Evolutionary conservation across 164 flowering plant species (phyloP).

Genomic region (Hamamelis virginiana): DNA sequence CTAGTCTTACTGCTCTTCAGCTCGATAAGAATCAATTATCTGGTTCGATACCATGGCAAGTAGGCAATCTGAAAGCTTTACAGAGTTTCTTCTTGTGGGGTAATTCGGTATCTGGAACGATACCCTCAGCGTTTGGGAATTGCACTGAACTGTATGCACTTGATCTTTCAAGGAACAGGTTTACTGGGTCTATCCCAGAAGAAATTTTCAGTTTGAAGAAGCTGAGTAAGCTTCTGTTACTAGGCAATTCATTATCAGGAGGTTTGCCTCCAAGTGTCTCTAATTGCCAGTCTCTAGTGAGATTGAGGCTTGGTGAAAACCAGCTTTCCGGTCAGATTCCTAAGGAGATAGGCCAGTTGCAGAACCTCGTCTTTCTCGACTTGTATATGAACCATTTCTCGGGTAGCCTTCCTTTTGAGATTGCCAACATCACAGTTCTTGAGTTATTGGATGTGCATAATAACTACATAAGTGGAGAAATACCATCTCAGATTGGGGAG

Average conservation of each 20-base stretch:
- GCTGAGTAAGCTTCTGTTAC: constrained; percentile 85
- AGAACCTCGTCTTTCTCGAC: constrained; percentile 90
- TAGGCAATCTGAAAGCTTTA: constrained; percentile 70
- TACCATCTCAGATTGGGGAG: constrained; percentile 68
- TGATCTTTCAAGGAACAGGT: constrained; percentile 84
- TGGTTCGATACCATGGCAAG: constrained; percentile 76
- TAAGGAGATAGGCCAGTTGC: constrained; percentile 76
- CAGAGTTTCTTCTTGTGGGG: constrained; percentile 95
- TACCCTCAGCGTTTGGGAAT: constrained; percentile 80
- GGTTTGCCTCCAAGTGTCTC: constrained; percentile 58
- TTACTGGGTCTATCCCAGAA: constrained; percentile 84
- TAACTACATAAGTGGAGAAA: constrained; percentile 75
- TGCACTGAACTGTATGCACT: constrained; percentile 77
- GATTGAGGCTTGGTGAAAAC: constrained; percentile 90
- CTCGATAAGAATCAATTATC: constrained; percentile 83
- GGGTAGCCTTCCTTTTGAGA: constrained; percentile 67
- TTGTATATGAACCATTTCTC: constrained; percentile 85
- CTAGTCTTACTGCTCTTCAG: constrained; percentile 78
- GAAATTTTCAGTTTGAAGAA: constrained; percentile 80
- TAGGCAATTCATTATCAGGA: constrained; percentile 80
- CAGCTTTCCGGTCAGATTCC: constrained; percentile 90
- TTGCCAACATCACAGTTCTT: constrained; percentile 76
- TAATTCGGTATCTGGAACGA: constrained; percentile 75
- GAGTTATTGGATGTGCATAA: constrained; percentile 87
- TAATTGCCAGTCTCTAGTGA: constrained; percentile 74